Base-by-base conservation (phyloP, 805 yeast species). In the Yarrowia sp. region DNA sequence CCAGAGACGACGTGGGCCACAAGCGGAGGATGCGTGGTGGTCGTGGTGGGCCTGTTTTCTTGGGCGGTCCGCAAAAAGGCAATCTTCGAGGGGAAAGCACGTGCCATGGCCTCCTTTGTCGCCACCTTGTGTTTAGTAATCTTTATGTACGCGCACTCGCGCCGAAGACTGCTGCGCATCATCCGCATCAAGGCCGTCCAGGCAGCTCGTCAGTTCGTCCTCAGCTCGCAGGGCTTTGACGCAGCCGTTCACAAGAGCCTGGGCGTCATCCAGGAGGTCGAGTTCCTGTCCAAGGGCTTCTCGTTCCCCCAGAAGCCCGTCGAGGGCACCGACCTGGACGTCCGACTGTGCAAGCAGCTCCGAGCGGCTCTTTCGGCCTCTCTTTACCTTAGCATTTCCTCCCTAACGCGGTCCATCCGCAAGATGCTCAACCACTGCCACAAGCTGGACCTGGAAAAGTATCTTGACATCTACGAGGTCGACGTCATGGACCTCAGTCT, bases 381-480 rank as follows among this genome's bases (percentile, higher is more conserved):
- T 1, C 62, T 74, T 13, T 68, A 68, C 42, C 66, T 80, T 2
- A 63, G 71, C 4, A 66, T 71, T 13, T 77, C 76, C 55, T 70
- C 74, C 7, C 55, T 73, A 4, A 59, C 71, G 1, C 70, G 68
- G 16, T 67, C 72, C 8, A 64, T 74, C 29, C 66, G 66, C 12
- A 67, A 67, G 32, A 55, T 74, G 41, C 46, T 76, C 2, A 69
- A 73, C 9, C 63, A 69, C 58, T 68, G 76, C 21, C 67, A 74
- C 51, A 67, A 70, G 16, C 64, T 70, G 5, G 78, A 74, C 21
- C 67, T 81, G 29, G 71, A 73, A 38, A 74, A 77, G 63, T 81
- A 77, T 64, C 75, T 80, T 65, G 79, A 73, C 27, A 73, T 81
- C 3, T 81, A 81, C 67, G 77, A 72, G 13, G 66, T 80, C 6